Percentiles rank a stretch among this genome's conserved stretches.
Conservation (phyloP, 306 rosid species). For the Delonix regia region DNA sequence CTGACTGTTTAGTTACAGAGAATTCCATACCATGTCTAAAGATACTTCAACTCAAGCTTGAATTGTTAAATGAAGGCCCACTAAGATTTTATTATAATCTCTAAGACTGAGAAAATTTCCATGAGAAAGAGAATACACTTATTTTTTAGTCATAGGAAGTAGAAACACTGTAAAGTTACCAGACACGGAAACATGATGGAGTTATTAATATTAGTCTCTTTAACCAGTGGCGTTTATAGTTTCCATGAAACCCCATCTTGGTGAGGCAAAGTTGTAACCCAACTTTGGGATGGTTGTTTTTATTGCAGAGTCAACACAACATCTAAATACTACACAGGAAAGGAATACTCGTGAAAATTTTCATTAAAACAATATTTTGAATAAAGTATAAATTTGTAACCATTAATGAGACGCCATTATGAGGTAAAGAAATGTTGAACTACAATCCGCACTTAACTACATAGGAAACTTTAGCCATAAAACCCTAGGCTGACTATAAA, state of each 20-base stretch:
- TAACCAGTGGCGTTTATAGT: no score
- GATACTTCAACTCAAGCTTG: background rate
- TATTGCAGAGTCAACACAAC: background rate
- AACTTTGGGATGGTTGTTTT: background rate
- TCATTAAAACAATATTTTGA: background rate
- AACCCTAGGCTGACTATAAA: constrained; percentile 45
- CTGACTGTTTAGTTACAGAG: background rate
- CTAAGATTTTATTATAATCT: no score
- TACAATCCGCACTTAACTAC: constrained; percentile 29
- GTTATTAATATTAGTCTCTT: background rate
- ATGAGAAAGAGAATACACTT: no score
- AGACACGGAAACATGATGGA: no score
- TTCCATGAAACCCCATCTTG: no score
- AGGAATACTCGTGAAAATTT: background rate
- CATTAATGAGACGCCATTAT: background rate
- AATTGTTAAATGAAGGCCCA: background rate
- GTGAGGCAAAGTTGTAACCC: background rate
- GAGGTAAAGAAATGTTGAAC: background rate
- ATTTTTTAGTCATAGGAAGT: no score
- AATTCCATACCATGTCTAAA: background rate
- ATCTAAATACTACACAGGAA: no score
- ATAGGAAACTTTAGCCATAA: constrained; percentile 48
- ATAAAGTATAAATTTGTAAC: background rate
- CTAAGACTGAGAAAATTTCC: no score
- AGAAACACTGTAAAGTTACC: no score